Conservation (phyloP, 495 filamentous ascomycete genomes). For the Aspergillus baeticus region DNA sequence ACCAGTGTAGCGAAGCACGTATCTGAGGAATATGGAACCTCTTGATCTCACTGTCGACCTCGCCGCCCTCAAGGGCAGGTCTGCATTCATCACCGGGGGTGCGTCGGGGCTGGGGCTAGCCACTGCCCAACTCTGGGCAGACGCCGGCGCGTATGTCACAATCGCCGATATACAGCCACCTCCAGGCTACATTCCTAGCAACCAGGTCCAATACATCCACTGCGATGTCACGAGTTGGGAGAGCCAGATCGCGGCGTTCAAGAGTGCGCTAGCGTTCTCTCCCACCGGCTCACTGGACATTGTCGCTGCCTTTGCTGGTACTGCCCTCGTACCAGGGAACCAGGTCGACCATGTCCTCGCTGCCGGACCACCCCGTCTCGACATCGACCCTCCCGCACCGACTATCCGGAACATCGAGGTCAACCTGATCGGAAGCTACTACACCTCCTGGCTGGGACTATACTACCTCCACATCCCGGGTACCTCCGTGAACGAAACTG, state of each 20-base stretch:
- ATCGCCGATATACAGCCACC: background rate
- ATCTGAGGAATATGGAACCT: background rate
- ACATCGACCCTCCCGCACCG: background rate
- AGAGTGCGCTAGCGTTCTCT: background rate
- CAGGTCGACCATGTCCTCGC: background rate
- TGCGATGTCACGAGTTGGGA: conserved; percentile 1
- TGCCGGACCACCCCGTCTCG: background rate
- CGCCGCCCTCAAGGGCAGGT: background rate
- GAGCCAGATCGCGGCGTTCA: background rate
- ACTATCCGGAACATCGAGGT: background rate
- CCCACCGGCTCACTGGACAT: background rate
- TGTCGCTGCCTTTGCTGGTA: background rate
- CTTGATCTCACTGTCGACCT: background rate
- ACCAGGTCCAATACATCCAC: background rate
- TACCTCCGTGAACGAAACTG: background rate
- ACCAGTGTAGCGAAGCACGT: background rate
- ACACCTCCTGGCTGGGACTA: background rate
- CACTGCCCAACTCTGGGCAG: background rate
- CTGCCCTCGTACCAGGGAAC: background rate
- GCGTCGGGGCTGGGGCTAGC: background rate
- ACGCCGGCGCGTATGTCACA: background rate
- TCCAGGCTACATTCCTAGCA: too few species aligned
- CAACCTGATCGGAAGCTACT: background rate
- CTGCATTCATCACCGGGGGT: conserved; percentile 1
- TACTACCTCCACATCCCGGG: background rate